These are phyloP conservation scores for Ceratobasidium sp. DNA, from an alignment of 1,284 basidiomycete genomes.

Conservation along the genomic window DNA sequence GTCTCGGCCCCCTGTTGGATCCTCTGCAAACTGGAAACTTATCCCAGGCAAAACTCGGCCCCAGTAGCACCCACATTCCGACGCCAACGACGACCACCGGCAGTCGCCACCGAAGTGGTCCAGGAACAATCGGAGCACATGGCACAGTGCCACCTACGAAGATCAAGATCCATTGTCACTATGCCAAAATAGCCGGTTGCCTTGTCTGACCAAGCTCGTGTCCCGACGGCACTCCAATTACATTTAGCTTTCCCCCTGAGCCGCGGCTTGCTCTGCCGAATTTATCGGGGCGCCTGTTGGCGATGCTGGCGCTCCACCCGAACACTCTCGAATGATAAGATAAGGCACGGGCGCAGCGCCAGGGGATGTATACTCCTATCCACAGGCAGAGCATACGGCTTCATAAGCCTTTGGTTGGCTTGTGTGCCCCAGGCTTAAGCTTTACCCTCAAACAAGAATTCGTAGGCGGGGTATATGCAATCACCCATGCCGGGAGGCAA, in stretches of 20 bases:
- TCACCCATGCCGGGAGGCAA: constrained; percentile 18
- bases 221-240: constrained; percentile 5
- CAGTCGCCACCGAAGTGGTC: background rate
- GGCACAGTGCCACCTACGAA: background rate
- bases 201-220: background rate
- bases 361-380: background rate
- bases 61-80: background rate
- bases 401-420: background rate
- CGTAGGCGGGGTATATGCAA: constrained; percentile 13
- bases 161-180: background rate
- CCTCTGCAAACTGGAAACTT: background rate
- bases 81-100: background rate
- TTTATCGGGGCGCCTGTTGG: background rate
- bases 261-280: background rate
- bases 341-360: no score
- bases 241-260: background rate
- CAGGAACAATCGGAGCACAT: background rate
- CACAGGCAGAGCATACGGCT: background rate
- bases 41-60: background rate
- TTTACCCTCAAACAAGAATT: background rate
- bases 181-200: constrained; percentile 16
- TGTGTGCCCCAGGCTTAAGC: background rate
- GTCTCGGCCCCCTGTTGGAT: no score
- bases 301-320: background rate
- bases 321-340: background rate